Evolutionary conservation across 225 moss, liverwort and hornwort genomes (phyloP).

Genomic region (Straminergon stramineum): DNA sequence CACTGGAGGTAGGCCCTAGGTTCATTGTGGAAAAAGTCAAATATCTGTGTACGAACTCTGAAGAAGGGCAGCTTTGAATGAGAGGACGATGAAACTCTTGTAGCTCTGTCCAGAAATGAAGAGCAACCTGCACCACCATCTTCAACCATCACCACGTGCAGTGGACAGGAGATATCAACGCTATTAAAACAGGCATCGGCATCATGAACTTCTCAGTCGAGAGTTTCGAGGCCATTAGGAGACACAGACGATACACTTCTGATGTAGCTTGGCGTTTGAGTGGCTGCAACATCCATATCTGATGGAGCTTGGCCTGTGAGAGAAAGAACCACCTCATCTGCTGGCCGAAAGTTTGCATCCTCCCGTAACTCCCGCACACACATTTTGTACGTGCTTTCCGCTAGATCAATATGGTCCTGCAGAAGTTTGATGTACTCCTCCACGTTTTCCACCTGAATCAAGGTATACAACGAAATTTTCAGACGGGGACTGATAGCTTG

Average conservation of each 20-base stretch:
- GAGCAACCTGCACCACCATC: not conserved
- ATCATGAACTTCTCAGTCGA: conserved; percentile 3
- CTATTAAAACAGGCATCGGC: not conserved
- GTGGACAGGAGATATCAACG: not conserved
- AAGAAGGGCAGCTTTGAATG: not conserved
- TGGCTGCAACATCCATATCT: not conserved
- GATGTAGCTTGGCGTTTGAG: conserved; percentile 5
- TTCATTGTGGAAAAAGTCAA: not conserved
- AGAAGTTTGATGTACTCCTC: conserved; percentile 38
- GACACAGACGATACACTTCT: not conserved
- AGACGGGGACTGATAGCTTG: not conserved
- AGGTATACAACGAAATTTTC: not conserved
- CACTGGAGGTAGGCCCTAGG: not conserved
- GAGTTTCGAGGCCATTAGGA: not conserved
- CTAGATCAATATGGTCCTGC: conserved; percentile 20
- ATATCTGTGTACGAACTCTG: not conserved
- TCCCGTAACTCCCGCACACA: conserved; percentile 33
- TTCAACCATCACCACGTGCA: not conserved
- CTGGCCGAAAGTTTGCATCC: conserved; percentile 43
- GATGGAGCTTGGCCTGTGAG: conserved; percentile 26
- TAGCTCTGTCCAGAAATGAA: not conserved
- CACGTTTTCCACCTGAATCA: conserved; percentile 37
- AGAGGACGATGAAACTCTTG: not conserved
- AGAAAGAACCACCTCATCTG: conserved; percentile 32
- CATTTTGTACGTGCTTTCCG: conserved; percentile 35